phyloP scores from a whole-genome alignment of 2,329 filamentous ascomycete species.

The Hypoxylon sp. region DNA sequence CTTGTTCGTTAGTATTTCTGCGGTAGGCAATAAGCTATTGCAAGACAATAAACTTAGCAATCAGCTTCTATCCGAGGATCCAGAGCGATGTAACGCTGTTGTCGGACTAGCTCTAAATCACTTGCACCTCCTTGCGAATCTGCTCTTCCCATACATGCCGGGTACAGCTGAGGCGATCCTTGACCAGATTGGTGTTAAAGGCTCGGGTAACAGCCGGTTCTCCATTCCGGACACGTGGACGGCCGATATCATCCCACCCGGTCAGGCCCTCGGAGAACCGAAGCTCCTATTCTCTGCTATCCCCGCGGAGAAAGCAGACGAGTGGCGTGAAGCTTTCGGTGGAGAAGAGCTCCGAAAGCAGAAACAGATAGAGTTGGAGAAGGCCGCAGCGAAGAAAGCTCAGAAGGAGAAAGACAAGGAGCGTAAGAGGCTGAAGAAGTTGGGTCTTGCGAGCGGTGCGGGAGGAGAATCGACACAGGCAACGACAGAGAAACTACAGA shows the following conservation, averaged over 20 bases:
- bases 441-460: slow-evolving; percentile 34
- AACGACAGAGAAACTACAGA: slow-evolving; percentile 30
- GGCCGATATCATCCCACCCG: slow-evolving; percentile 73
- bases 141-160: slow-evolving; percentile 89
- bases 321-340: slow-evolving; percentile 85
- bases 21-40: slow-evolving; percentile 64
- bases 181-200: slow-evolving; percentile 76
- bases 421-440: slow-evolving; percentile 61
- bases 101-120: slow-evolving; percentile 87
- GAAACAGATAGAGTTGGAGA: slow-evolving; percentile 70
- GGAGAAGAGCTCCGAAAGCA: slow-evolving; percentile 76
- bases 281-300: slow-evolving; percentile 87
- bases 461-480: slow-evolving; percentile 22
- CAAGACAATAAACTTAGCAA: slow-evolving; percentile 70
- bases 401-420: slow-evolving; percentile 67
- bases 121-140: slow-evolving; percentile 82
- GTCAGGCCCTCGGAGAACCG: slow-evolving; percentile 86
- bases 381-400: slow-evolving; percentile 66
- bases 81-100: slow-evolving; percentile 69
- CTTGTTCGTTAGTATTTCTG: slow-evolving; percentile 40
- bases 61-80: slow-evolving; percentile 67
- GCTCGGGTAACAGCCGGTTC: slow-evolving; percentile 50
- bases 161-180: slow-evolving; percentile 82
- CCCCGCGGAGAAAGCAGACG: slow-evolving; percentile 82
- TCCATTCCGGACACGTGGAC: slow-evolving; percentile 78